phyloP scores from a whole-genome alignment of 306 rosid species.

The Cucurbita ficifolia region DNA sequence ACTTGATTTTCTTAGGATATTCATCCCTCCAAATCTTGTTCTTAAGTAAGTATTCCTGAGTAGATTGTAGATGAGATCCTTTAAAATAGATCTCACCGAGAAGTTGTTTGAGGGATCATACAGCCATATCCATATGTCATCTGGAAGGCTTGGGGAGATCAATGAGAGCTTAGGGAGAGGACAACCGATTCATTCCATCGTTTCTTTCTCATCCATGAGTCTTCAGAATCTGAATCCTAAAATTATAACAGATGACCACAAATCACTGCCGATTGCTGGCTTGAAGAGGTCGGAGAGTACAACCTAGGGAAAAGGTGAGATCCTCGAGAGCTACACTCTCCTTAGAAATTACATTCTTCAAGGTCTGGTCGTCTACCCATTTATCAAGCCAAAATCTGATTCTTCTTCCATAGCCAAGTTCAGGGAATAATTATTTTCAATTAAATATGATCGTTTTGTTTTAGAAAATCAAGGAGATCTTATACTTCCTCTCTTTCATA shows the following conservation, averaged over 20 bases:
- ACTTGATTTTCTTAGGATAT: too few species aligned
- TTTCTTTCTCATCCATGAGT: neutral
- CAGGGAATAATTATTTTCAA: neutral
- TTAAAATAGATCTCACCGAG: neutral
- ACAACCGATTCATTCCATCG: neutral
- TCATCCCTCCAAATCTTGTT: neutral
- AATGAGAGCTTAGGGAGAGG: neutral
- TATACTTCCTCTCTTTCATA: too few species aligned
- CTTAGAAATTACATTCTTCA: neutral
- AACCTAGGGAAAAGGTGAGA: neutral
- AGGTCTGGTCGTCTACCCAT: neutral
- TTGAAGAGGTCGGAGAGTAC: neutral
- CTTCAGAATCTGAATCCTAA: neutral
- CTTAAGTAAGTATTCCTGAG: neutral
- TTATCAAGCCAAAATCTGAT: neutral
- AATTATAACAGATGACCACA: too few species aligned
- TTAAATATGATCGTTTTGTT: too few species aligned
- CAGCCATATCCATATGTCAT: neutral
- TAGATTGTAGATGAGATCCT: neutral
- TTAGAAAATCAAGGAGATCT: too few species aligned
- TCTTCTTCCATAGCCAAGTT: neutral
- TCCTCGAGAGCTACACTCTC: neutral
- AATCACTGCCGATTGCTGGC: neutral
- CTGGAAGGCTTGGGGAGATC: neutral
- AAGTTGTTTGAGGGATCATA: neutral